Conservation (phyloP, 1,139 yeast species). For the Taphrina sp. region DNA sequence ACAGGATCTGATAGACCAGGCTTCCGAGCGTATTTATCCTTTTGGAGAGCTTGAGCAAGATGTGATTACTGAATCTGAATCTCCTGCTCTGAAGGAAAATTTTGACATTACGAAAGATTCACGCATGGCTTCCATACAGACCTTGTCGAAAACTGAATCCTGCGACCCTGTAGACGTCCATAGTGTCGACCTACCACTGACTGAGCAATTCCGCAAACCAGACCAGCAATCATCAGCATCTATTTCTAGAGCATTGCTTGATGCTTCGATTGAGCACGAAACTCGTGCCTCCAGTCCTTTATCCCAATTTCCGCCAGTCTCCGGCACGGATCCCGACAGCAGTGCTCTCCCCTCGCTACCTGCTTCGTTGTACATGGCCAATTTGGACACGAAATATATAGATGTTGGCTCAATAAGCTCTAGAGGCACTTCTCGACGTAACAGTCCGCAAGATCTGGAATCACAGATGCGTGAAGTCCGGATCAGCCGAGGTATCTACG, state of each 20-base stretch:
- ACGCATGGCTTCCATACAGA: too few relatives aligned
- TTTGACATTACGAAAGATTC: background rate
- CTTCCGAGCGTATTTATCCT: slow-evolving; percentile 46
- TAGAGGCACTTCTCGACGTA: slow-evolving; percentile 3
- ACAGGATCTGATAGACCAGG: slow-evolving; percentile 61
- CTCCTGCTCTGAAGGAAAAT: background rate
- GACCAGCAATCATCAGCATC: background rate
- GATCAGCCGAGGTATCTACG: slow-evolving; percentile 23
- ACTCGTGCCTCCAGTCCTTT: slow-evolving; percentile 20
- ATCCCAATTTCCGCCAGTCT: background rate
- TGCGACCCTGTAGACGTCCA: too few relatives aligned
- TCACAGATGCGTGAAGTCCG: slow-evolving; percentile 5
- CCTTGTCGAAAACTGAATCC: too few relatives aligned
- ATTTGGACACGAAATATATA: background rate
- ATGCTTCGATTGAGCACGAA: background rate
- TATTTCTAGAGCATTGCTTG: background rate
- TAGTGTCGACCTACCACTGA: too few relatives aligned
- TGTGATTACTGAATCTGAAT: background rate
- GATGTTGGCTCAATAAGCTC: background rate
- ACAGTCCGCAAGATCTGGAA: slow-evolving; percentile 21
- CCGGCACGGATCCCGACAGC: background rate
- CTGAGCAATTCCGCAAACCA: background rate
- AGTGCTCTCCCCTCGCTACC: slow-evolving; percentile 2
- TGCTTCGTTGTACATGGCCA: background rate
- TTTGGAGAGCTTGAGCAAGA: slow-evolving; percentile 5